These are phyloP conservation scores for Myriosclerotinia curreyana DNA, from an alignment of 2,329 filamentous ascomycete species.

Conservation along the genomic window DNA sequence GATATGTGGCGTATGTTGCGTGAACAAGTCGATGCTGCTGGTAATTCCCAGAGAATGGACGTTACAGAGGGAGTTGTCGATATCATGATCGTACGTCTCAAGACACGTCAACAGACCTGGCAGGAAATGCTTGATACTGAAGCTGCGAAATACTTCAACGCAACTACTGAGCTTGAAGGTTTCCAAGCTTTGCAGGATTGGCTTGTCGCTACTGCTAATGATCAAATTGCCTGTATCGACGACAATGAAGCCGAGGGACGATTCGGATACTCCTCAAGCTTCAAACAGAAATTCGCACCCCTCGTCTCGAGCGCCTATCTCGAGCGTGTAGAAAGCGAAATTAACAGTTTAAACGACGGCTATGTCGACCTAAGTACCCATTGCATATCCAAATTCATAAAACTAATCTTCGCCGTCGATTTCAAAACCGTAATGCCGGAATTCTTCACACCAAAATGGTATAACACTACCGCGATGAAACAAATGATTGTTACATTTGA, in stretches of 20 bases:
- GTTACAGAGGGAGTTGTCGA: slow-evolving; percentile 95
- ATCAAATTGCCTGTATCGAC: slow-evolving; percentile 97
- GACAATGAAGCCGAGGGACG: slow-evolving; percentile 76
- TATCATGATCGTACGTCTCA: slow-evolving; percentile 87
- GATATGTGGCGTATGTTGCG: slow-evolving; percentile 98
- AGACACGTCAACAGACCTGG: slow-evolving; percentile 79
- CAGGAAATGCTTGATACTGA: slow-evolving; percentile 87
- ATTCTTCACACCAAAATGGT: slow-evolving; percentile 92
- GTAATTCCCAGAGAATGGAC: slow-evolving; percentile 79
- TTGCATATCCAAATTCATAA: slow-evolving; percentile 83
- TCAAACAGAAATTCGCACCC: slow-evolving; percentile 77
- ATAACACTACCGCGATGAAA: slow-evolving; percentile 79
- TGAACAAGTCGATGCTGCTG: slow-evolving; percentile 84
- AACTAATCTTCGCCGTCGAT: slow-evolving; percentile 86
- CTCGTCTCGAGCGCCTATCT: slow-evolving; percentile 79
- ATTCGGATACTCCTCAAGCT: slow-evolving; percentile 79
- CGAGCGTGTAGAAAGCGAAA: slow-evolving; percentile 68
- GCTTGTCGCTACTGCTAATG: slow-evolving; percentile 94
- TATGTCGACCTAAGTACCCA: slow-evolving; percentile 95
- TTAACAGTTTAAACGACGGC: slow-evolving; percentile 75
- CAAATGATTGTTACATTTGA: slow-evolving; percentile 93
- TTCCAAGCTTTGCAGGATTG: slow-evolving; percentile 88
- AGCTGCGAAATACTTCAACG: slow-evolving; percentile 66
- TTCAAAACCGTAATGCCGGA: slow-evolving; percentile 79
- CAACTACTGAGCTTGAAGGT: slow-evolving; percentile 56